Evolutionary conservation across 108 stramenopile species (phyloP).

Genomic region (Mayamaea pseudoterrestris): DNA sequence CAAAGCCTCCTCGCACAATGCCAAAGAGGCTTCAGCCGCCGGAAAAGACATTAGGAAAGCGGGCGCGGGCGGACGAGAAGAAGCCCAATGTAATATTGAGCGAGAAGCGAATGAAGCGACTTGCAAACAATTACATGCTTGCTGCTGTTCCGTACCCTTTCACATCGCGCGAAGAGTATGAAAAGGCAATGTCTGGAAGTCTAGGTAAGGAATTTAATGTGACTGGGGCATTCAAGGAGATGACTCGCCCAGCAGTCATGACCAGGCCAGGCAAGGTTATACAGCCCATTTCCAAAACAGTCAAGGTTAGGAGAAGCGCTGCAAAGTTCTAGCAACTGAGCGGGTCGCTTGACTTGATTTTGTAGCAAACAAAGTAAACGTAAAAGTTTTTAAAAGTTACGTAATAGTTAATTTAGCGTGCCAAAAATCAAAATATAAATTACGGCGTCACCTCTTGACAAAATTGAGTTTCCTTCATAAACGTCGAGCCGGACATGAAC

Average conservation of each 20-base stretch:
- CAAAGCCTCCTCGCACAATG: slow-evolving; percentile 46
- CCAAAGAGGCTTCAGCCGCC: slow-evolving; percentile 49
- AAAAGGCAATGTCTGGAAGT: slow-evolving; percentile 83
- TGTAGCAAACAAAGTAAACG: neutral
- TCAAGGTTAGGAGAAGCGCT: slow-evolving; percentile 37
- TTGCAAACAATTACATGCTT: slow-evolving; percentile 70
- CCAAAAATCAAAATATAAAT: too few species aligned
- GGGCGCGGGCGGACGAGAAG: slow-evolving; percentile 60
- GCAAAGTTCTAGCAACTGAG: slow-evolving; percentile 82
- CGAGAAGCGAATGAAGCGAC: slow-evolving; percentile 86
- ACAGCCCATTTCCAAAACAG: slow-evolving; percentile 78
- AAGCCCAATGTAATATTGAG: slow-evolving; percentile 85
- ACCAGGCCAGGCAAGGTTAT: slow-evolving; percentile 88
- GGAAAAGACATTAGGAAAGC: slow-evolving; percentile 28
- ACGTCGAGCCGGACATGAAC: too few species aligned
- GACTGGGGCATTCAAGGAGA: slow-evolving; percentile 56
- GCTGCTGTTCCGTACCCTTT: slow-evolving; percentile 92
- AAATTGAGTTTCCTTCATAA: too few species aligned
- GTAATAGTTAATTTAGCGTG: too few species aligned
- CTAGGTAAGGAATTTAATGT: slow-evolving; percentile 96
- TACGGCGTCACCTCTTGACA: too few species aligned
- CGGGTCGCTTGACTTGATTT: neutral
- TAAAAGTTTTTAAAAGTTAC: too few species aligned
- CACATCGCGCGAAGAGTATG: slow-evolving; percentile 89
- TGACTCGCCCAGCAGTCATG: slow-evolving; percentile 84